These are phyloP conservation scores for Auriscalpium microsporum DNA, from an alignment of 768 basidiomycete genomes.

Conservation along the genomic window DNA sequence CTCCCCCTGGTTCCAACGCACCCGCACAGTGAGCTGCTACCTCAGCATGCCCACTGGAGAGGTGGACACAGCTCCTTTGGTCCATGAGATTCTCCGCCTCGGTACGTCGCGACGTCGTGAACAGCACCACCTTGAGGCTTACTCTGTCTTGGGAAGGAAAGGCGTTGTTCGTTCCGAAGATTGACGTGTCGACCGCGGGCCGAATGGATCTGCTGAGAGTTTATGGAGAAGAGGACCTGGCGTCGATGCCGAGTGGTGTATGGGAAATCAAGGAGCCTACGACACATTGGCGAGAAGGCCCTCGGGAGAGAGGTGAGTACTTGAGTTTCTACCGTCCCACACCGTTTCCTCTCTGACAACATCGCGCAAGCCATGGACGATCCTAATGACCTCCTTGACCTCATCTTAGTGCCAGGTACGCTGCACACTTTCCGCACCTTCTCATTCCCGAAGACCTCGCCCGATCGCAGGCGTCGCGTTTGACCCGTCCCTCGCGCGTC, in stretches of 20 bases:
- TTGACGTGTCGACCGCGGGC: slow-evolving; percentile 33
- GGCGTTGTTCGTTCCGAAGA: slow-evolving; percentile 61
- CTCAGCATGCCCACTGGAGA: slow-evolving; percentile 74
- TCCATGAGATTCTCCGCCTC: slow-evolving; percentile 41
- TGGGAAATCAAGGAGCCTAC: slow-evolving; percentile 77
- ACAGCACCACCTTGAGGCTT: background rate
- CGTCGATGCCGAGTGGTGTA: slow-evolving; percentile 44
- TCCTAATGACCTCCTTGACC: background rate
- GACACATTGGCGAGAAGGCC: slow-evolving; percentile 30
- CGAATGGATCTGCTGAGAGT: slow-evolving; percentile 62
- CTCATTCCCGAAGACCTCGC: background rate
- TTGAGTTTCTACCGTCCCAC: background rate
- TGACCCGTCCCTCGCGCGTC: slow-evolving; percentile 55
- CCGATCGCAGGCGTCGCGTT: slow-evolving; percentile 57
- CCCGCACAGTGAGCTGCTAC: slow-evolving; percentile 59
- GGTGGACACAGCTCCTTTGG: slow-evolving; percentile 47
- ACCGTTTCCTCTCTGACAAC: background rate
- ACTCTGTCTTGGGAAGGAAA: slow-evolving; percentile 37
- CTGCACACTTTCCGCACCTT: background rate
- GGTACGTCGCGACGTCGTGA: slow-evolving; percentile 29
- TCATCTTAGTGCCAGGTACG: slow-evolving; percentile 13
- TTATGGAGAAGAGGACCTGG: slow-evolving; percentile 50
- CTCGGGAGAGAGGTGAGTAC: slow-evolving; percentile 46
- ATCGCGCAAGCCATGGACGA: slow-evolving; percentile 1
- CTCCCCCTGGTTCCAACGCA: slow-evolving; percentile 41